Evolutionary conservation across 2,329 filamentous ascomycete genomes (phyloP).

Genomic region (Aspergillus luchuensis): DNA sequence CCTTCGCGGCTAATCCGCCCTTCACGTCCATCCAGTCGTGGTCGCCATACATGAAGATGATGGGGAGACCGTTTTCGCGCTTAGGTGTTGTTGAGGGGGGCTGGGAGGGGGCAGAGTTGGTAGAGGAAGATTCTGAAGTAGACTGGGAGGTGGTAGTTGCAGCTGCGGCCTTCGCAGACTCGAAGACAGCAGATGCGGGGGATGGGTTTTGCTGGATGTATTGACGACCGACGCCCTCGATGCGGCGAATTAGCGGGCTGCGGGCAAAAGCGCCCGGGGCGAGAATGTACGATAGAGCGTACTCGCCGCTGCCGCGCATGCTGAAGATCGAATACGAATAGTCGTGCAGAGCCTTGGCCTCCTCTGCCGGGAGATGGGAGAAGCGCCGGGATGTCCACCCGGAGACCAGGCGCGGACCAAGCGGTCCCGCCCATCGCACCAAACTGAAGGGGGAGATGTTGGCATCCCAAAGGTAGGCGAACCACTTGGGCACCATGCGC

Average conservation of each 20-base stretch:
- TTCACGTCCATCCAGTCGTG: slow-evolving; percentile 98
- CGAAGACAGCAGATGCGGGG: slow-evolving; percentile 13
- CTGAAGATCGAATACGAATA: slow-evolving; percentile 95
- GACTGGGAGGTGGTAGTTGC: slow-evolving; percentile 38
- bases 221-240: slow-evolving; percentile 84
- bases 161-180: slow-evolving; percentile 12
- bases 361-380: slow-evolving; percentile 77
- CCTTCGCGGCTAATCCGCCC: slow-evolving; percentile 76
- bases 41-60: slow-evolving; percentile 95
- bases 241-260: slow-evolving; percentile 80
- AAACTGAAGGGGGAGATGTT: slow-evolving; percentile 95
- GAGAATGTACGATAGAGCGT: slow-evolving; percentile 87
- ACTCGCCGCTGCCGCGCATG: slow-evolving; percentile 89
- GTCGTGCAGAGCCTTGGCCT: slow-evolving; percentile 82
- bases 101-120: slow-evolving; percentile 21
- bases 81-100: slow-evolving; percentile 24
- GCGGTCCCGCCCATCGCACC: slow-evolving; percentile 81
- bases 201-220: slow-evolving; percentile 37
- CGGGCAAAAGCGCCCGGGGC: slow-evolving; percentile 92
- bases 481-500: slow-evolving; percentile 75
- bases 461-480: slow-evolving; percentile 93
- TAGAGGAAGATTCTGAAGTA: slow-evolving; percentile 36
- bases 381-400: slow-evolving; percentile 95
- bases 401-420: slow-evolving; percentile 88
- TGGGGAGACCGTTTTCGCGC: slow-evolving; percentile 70